Conservation (phyloP, 495 filamentous ascomycete genomes). For the Chaetomium cochliodes region DNA sequence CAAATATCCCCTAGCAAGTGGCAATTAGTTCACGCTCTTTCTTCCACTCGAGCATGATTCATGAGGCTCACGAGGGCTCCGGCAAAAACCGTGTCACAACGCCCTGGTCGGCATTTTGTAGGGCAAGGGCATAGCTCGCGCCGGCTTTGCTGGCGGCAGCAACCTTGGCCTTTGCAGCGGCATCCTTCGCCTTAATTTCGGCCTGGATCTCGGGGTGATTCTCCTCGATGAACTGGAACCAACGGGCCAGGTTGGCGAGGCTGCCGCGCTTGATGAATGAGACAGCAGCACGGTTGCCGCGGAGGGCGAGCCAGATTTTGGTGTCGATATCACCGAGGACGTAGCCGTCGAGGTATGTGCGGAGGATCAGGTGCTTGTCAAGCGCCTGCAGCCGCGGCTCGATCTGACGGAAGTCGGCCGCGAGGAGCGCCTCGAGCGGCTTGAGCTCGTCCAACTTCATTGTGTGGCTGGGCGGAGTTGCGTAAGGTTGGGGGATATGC, state of each 20-base stretch:
- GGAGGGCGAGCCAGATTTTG: conserved; percentile 79
- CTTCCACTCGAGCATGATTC: no score
- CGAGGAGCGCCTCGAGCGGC: conserved; percentile 49
- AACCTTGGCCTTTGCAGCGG: conserved; percentile 67
- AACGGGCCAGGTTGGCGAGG: conserved; percentile 76
- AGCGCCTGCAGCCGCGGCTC: conserved; percentile 73
- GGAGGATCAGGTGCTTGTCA: conserved; percentile 80
- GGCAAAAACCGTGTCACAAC: conserved; percentile 93
- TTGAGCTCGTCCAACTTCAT: conserved; percentile 56
- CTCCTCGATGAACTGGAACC: conserved; percentile 86
- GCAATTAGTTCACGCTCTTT: not conserved
- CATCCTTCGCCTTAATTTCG: conserved; percentile 57
- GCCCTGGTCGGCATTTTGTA: conserved; percentile 84
- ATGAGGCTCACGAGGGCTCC: conserved; percentile 75
- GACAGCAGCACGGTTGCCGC: conserved; percentile 80
- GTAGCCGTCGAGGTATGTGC: conserved; percentile 85
- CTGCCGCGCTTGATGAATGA: conserved; percentile 75
- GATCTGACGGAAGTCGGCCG: conserved; percentile 74
- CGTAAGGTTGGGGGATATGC: not conserved
- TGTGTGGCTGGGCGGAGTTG: conserved; percentile 1
- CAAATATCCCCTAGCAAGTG: conserved; percentile 62
- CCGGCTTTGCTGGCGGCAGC: conserved; percentile 75
- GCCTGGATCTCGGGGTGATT: conserved; percentile 65
- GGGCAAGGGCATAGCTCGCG: conserved; percentile 84
- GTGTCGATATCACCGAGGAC: conserved; percentile 73